Percentiles rank a stretch among this genome's conserved stretches.
phyloP scores from a whole-genome alignment of 2,329 filamentous ascomycete species.

The Fusarium veterinarium region DNA sequence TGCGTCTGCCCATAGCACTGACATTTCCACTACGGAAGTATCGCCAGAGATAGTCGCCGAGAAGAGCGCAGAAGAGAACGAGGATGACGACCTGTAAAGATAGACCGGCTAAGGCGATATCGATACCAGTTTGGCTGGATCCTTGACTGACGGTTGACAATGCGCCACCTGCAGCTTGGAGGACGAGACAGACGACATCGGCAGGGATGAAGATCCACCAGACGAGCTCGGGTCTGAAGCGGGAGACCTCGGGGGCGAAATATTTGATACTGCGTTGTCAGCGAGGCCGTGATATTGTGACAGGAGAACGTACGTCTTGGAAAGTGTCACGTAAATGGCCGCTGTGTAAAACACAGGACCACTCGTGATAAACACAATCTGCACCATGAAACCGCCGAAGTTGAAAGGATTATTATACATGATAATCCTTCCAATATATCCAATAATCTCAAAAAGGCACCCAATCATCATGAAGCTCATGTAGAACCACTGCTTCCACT shows the following conservation, averaged over 20 bases:
- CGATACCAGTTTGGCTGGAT: conserved; percentile 54
- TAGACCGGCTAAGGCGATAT: conserved; percentile 61
- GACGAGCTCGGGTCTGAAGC: conserved; percentile 54
- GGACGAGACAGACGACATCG: conserved; percentile 64
- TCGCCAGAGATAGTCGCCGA: conserved; percentile 60
- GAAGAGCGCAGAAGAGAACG: conserved; percentile 60
- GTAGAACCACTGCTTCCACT: conserved; percentile 57
- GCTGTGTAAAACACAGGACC: conserved; percentile 61
- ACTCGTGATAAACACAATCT: conserved; percentile 63
- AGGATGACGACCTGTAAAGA: conserved; percentile 69
- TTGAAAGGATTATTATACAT: conserved; percentile 67
- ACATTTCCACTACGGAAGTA: conserved; percentile 46
- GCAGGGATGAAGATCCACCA: conserved; percentile 63
- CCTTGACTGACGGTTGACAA: conserved; percentile 59
- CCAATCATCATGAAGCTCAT: conserved; percentile 64
- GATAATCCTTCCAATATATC: conserved; percentile 69
- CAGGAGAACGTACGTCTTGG: conserved; percentile 47
- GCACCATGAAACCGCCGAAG: conserved; percentile 70
- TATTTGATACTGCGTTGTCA: conserved; percentile 50
- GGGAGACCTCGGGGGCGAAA: conserved; percentile 53
- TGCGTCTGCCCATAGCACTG: conserved; percentile 31
- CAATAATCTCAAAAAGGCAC: conserved; percentile 68
- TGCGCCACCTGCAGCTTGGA: conserved; percentile 67
- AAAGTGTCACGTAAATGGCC: conserved; percentile 72
- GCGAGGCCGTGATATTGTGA: fast-evolving